A percentile compares a stretch with the other conserved stretches of the same genome.
Evolutionary conservation across 2,329 filamentous ascomycete species (phyloP).

Genomic region (Magnaporthiopsis rhizophila): DNA sequence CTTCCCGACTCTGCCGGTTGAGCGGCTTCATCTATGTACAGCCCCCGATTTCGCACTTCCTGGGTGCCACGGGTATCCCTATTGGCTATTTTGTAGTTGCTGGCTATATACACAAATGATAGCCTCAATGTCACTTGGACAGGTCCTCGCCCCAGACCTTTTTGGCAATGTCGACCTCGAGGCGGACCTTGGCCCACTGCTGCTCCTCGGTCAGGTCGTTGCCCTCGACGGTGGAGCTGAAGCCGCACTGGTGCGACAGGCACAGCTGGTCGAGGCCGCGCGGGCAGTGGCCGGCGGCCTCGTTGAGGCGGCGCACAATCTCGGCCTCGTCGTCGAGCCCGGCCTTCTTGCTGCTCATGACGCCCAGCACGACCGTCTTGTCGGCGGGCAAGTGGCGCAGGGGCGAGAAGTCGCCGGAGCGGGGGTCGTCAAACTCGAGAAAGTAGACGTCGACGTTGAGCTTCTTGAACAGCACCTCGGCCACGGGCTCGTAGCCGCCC

Average conservation of each 20-base stretch:
- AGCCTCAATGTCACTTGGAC: not conserved
- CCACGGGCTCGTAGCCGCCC: slow-evolving; percentile 50
- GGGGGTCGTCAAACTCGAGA: slow-evolving; percentile 50
- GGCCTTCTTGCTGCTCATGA: slow-evolving; percentile 54
- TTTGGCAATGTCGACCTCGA: slow-evolving; percentile 49
- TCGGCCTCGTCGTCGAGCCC: slow-evolving; percentile 41
- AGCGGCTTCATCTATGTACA: not conserved
- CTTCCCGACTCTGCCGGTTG: not conserved
- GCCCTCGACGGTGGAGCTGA: slow-evolving; percentile 47
- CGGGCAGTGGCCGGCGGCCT: slow-evolving; percentile 39
- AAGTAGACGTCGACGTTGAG: slow-evolving; percentile 51
- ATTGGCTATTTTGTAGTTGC: not conserved
- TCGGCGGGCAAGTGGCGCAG: slow-evolving; percentile 43
- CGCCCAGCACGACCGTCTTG: slow-evolving; percentile 49
- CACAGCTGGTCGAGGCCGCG: slow-evolving; percentile 46
- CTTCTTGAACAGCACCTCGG: slow-evolving; percentile 48
- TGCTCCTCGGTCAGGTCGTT: slow-evolving; percentile 47
- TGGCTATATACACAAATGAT: not conserved
- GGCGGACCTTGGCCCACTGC: slow-evolving; percentile 48
- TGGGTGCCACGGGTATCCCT: not conserved
- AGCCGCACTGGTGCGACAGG: slow-evolving; percentile 50
- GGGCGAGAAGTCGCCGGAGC: slow-evolving; percentile 46
- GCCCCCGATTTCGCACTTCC: no score
- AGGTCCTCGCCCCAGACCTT: slow-evolving; percentile 40
- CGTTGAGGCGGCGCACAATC: slow-evolving; percentile 30